Base-by-base conservation (phyloP, 2,329 filamentous ascomycete species). In the Lachnellula hyalina region DNA sequence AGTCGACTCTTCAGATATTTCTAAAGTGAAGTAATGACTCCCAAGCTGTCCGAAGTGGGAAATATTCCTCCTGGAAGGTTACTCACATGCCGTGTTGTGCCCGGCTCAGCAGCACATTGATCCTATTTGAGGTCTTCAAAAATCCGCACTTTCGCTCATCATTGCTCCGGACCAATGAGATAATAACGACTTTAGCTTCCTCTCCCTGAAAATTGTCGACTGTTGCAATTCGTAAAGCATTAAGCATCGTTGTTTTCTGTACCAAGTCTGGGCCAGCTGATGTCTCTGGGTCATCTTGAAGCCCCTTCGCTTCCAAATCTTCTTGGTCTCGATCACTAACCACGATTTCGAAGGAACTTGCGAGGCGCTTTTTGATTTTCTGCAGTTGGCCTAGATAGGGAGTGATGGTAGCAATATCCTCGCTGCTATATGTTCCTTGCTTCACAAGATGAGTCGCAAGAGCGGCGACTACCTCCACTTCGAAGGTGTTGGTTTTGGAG, bases 151-250 rank as follows among this genome's bases (percentile, higher is more conserved):
- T 79, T 12, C 70, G 71, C 11, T 77, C 61, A 0, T 67, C 54
- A 61, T 91, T 92, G 70, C 86, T 88, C 28, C 87, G 78, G 0
- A 90, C 86, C 0, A 91, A 72, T 0, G 84, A 88, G 0, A 90
- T 74, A 2, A 91, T 72, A 2, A 92, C 75, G 4, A 91, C 73
- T 53, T 87, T 85, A 2, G 84, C 85, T 61, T 92, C 86, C 65
- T 92, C 87, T 0, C 87, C 88, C 62, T 91, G 86, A 52, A 89
- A 91, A 58, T 90, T 90, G 67, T 89, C 85, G 0, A 90, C 78
- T 0, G 85, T 89, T 0, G 85, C 83, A 50, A 62, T 38, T 51
- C 55, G 52, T 47, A 54, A 44, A 54, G 55, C 36, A 51, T 56
- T 56, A 25, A 58, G 32, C 0, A 84, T 70, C 0, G 71, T 74